A percentile compares a stretch with the other conserved stretches of the same genome.
phyloP scores from a whole-genome alignment of 257 asterid genomes.

The Nicotiana otophora region DNA sequence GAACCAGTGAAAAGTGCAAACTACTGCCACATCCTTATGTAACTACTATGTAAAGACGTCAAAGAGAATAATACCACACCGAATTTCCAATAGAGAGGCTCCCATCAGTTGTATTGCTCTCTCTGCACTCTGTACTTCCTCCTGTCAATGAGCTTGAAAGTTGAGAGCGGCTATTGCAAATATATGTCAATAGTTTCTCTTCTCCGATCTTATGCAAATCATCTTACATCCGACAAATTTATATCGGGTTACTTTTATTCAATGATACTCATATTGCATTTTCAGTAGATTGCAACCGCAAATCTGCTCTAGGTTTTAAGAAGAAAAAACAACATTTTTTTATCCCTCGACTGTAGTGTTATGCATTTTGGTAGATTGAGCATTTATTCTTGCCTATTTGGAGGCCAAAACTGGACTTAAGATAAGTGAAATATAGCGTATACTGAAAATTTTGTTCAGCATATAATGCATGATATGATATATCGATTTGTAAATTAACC shows the following conservation, averaged over 20 bases:
- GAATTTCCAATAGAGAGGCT: constrained; percentile 64
- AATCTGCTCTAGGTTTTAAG: not conserved
- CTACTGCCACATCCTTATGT: not conserved
- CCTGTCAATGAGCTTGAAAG: constrained; percentile 35
- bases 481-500: not conserved
- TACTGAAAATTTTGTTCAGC: not conserved
- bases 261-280: not conserved
- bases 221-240: not conserved
- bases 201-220: not conserved
- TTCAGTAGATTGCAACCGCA: not conserved
- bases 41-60: not conserved
- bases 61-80: constrained; percentile 47
- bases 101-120: constrained; percentile 81
- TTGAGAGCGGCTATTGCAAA: not conserved
- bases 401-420: not conserved
- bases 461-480: not conserved
- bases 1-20: not conserved
- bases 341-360: not conserved
- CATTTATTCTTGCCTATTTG: not conserved
- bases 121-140: constrained; percentile 77
- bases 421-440: not conserved
- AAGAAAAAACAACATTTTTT: not conserved
- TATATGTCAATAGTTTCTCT: not conserved
- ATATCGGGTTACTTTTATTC: not conserved
- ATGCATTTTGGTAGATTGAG: not conserved